A percentile compares a stretch with the other conserved stretches of the same genome.
phyloP scores from a whole-genome alignment of 805 yeast genomes.

The Barnettozyma salicaria region DNA sequence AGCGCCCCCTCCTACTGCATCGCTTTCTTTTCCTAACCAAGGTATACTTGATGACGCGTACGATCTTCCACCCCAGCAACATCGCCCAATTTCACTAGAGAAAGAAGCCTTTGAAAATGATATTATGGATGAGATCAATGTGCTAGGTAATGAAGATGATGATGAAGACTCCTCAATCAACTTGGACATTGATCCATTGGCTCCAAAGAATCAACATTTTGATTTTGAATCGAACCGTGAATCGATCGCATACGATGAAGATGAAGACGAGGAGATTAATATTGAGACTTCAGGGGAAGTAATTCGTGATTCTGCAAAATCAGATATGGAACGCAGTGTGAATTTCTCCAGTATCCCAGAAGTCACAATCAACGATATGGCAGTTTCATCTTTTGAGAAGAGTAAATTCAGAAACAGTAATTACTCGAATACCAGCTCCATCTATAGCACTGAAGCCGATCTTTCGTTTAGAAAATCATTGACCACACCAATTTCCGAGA shows the following conservation, averaged over 20 bases:
- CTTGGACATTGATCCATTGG: conserved; percentile 14
- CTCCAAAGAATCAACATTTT: conserved; percentile 12
- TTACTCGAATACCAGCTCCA: conserved; percentile 1
- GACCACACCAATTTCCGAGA: conserved; percentile 3
- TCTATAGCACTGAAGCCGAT: background rate
- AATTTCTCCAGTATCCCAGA: no score
- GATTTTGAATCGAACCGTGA: conserved; percentile 6
- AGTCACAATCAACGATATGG: background rate
- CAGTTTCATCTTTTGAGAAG: background rate
- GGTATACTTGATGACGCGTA: no score
- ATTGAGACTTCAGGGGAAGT: conserved; percentile 1
- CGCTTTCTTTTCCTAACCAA: no score
- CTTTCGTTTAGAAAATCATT: background rate
- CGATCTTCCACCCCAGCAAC: no score
- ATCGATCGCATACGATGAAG: background rate
- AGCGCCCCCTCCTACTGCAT: no score
- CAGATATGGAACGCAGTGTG: no score
- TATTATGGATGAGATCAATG: no score
- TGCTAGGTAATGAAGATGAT: conserved; percentile 14
- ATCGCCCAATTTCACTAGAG: background rate
- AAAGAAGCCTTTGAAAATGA: conserved; percentile 9
- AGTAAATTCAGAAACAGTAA: conserved; percentile 1
- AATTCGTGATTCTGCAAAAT: conserved; percentile 1
- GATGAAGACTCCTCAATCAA: conserved; percentile 12
- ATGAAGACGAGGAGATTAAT: conserved; percentile 4